Evolutionary conservation across 257 asterid genomes (phyloP), one percentile per base, ranked within the genome.

Genomic region (Penstemon newberryi): DNA sequence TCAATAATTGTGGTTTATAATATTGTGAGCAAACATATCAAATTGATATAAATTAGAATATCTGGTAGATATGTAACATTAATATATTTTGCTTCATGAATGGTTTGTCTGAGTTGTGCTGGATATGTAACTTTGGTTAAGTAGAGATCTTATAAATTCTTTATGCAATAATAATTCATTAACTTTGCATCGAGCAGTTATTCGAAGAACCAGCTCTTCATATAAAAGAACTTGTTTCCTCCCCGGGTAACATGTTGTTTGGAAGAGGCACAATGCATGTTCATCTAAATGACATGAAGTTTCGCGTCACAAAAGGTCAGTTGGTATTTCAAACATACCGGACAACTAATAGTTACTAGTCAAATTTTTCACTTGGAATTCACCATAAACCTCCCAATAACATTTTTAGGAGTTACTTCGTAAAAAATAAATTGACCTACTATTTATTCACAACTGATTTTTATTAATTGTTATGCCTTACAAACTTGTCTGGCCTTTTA

Each of bases 131-230:
- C 60, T 6, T 65, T 67, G 53, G 42, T 60, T 11, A 11, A 8
- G 7, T 43, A 56, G 49, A 57, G 43, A 59, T 50, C 18, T 47
- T 62, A 8, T 61, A 41, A 56, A 38, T 62, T 72, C 40, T 51
- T 63, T 56, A 46, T 60, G 47, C 25, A 6, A 7, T 60, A 55
- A 49, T 55, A 37, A 2, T 18, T 43, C 47, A 44, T 39, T 62
- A 52, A 68, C 61, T 72, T 74, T 72, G 64, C 71, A 39, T 65
- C 19, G 70, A 56, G 64, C 96, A 93, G 99, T 85, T 93, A 67
- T 68, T 75, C 53, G 90, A 87, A 67, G 95, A 93, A 65, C 96
- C 99, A 11, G 78, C 85, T 75, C 65, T 60, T 45, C 67, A 67
- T 65, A 74, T 93, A 75, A 83, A 71, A 75, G 79, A 83, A 56